Evolutionary conservation across 73 alveolate genomes (phyloP).

Genomic region (Diophrys appendiculata): DNA sequence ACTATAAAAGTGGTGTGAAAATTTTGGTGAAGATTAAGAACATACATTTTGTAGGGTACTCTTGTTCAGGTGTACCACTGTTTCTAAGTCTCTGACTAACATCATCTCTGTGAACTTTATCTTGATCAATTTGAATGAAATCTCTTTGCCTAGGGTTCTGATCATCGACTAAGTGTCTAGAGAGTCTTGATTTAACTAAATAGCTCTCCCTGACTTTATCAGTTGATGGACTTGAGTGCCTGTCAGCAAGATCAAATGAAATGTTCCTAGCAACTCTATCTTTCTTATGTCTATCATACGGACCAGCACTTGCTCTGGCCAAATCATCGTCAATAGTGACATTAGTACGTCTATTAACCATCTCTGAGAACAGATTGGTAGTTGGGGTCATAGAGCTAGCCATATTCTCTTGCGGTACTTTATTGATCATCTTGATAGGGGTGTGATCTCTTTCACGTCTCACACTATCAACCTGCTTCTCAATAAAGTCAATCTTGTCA

Average conservation of each 20-base stretch:
- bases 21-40: background rate
- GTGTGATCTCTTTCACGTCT: background rate
- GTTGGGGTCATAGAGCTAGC: constrained; percentile 24
- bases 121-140: constrained; percentile 7
- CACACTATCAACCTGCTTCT: constrained; percentile 15
- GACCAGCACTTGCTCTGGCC: background rate
- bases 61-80: background rate
- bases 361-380: constrained; percentile 2
- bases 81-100: background rate
- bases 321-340: constrained; percentile 4
- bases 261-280: background rate
- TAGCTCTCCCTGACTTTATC: constrained; percentile 16
- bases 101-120: too few species aligned
- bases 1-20: background rate
- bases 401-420: background rate
- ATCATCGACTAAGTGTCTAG: constrained; percentile 22
- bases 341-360: background rate
- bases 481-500: background rate
- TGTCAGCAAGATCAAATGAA: background rate
- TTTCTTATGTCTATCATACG: background rate
- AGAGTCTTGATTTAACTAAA: background rate
- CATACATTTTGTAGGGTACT: background rate
- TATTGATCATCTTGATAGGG: constrained; percentile 1
- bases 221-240: background rate
- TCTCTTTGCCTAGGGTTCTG: constrained; percentile 13